Evolutionary conservation across 805 yeast genomes (phyloP).

Genomic region (Cyberlindnera bimundalis): DNA sequence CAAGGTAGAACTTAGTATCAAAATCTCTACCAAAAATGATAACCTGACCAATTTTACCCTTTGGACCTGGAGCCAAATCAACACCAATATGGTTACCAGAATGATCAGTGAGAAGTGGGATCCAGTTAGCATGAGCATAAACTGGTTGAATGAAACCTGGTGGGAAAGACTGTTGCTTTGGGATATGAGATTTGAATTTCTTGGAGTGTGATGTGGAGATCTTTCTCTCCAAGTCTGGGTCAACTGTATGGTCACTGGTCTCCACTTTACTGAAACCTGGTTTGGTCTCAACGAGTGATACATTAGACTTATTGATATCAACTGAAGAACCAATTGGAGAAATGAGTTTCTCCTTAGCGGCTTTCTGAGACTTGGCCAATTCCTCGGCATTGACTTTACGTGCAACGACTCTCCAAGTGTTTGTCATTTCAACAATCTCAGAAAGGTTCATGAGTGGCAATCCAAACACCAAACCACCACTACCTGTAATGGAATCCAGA

Average conservation of each 20-base stretch:
- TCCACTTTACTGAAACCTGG: slow-evolving; percentile 27
- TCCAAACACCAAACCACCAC: slow-evolving; percentile 76
- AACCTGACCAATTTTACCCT: slow-evolving; percentile 86
- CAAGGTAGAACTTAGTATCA: slow-evolving; percentile 83
- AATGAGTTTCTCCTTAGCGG: slow-evolving; percentile 19
- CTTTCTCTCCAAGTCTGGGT: slow-evolving; percentile 24
- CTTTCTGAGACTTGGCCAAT: slow-evolving; percentile 24
- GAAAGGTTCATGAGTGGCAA: slow-evolving; percentile 77
- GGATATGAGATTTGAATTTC: slow-evolving; percentile 40
- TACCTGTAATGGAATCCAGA: slow-evolving; percentile 66
- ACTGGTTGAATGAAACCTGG: slow-evolving; percentile 66
- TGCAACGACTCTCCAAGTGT: slow-evolving; percentile 79
- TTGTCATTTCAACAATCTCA: slow-evolving; percentile 74
- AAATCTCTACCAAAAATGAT: slow-evolving; percentile 92
- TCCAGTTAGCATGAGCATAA: slow-evolving; percentile 91
- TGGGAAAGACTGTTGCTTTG: slow-evolving; percentile 70
- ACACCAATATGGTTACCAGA: slow-evolving; percentile 91
- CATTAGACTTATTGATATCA: slow-evolving; percentile 16
- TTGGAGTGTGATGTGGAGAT: slow-evolving; percentile 22
- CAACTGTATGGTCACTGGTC: slow-evolving; percentile 10
- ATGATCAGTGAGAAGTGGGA: slow-evolving; percentile 84
- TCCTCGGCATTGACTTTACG: slow-evolving; percentile 33
- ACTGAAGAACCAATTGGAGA: slow-evolving; percentile 28
- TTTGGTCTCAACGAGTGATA: slow-evolving; percentile 27
- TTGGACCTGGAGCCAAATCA: slow-evolving; percentile 78